Base-by-base conservation (phyloP, 306 rosid species). In the Vigna reflexopilosa region DNA sequence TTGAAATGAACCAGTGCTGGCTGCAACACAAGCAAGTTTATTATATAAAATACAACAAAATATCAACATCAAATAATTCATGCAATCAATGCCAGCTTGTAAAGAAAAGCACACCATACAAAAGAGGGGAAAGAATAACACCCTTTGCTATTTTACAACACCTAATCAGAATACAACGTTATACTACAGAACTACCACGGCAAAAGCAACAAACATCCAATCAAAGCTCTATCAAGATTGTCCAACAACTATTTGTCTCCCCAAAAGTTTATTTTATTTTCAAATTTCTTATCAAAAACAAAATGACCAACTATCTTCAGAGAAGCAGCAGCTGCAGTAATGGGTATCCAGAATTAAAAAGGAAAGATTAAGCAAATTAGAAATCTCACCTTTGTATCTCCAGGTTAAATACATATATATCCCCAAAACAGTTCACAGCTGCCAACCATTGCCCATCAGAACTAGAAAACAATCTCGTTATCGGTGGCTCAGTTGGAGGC, bases 371-470 rank as follows among this genome's bases (percentile, higher is more conserved):
- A 54, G 17, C 9, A 20, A 56, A 70, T 48, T 26, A 67, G 70
- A 48, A 44, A 70, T 44, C 34, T 52, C 32, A 95, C 99, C 98
- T 95, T 78, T 73, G 83, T 75, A 64, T 87, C 85, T 95, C 98
- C 81, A 95, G 80, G 81, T 95, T 93, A 82, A 95, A 95, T 76
- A 95, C 64, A 71, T 93, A 95, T 65, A 93, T 71, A 85, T 95
- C 99, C 70, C 99, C 99, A 85, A 93, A 90, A 85, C 98, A 93
- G 86, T 96, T 96, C 77, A 93, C 89, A n/a, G 99, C 96, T 9
- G 98, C 97, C 86, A 96, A 75, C 99, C 99, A 96, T 84, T 93
- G 99, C 61, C 94, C 91, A 80, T 96, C 99, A 61, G 93, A 90
- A 83, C 98, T 96, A 20, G 96, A 83, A 79, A 91, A 93, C 88